Base-by-base conservation (phyloP, 2,329 filamentous ascomycete genomes). In the Parastagonospora avenae region DNA sequence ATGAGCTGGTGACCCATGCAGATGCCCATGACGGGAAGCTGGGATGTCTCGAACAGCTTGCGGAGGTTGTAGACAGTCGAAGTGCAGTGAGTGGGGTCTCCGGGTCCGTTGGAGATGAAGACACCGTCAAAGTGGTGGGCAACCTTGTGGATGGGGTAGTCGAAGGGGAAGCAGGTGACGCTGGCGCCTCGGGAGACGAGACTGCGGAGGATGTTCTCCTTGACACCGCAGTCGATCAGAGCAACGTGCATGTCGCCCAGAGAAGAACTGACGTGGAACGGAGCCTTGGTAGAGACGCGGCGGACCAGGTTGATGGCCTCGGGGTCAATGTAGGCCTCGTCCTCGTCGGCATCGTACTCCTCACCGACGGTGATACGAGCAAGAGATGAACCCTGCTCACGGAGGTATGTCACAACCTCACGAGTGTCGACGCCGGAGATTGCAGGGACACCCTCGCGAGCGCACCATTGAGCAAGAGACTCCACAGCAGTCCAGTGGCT, bases 401-500 rank as follows among this genome's bases (percentile, higher is more conserved):
- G 91, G 66, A 99, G 85, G 72, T 91, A 87, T 46, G 94, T 97
- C 72, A 99, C 94, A 70, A 99, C 96, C 59, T 88, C 93, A 76
- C 94, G 91, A 43, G 94, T 99, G 73, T 99, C 94, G 40, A 99
- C 94, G 45, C 94, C 94, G 37, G 92, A 93, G 74, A 97, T 97
- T 72, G 92, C 92, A 46, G 94, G 93, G 31, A 99, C 89, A 64
- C 94, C 94, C 79, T 97, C 94, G 52, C 93, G 88, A 62, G 92
- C 90, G 77, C 94, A 99, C 94, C 94, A 99, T 66, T 95, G 84
- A 62, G 89, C 83, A 69, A 99, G 79, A 69, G 90, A 92, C 83
- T 99, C 91, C 9, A 99, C 93, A 31, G 94, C 94, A 55, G 94
- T 97, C 94, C 94, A 99, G 74, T 99, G 94, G 77, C 92, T 96